Conservation (phyloP, 148 eudicot species). For the Fagopyrum tataricum region DNA sequence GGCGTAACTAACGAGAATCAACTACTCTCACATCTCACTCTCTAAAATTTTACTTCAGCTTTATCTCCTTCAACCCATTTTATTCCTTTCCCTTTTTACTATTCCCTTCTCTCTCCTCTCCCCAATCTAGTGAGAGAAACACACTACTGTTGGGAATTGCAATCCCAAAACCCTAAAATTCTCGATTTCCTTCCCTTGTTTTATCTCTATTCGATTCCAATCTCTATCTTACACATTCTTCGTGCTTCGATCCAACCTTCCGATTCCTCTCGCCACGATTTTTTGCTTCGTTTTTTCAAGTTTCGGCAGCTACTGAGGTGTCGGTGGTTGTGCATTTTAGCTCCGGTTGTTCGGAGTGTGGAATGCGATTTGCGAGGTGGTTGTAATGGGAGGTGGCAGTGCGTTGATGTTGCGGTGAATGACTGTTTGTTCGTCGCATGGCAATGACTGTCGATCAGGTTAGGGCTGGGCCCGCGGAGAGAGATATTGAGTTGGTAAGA, state of each 20-base stretch:
- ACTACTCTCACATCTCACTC: background rate
- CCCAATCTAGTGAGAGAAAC: background rate
- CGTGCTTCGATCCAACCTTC: conserved; percentile 2
- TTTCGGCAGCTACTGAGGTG: conserved; percentile 1
- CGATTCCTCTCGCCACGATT: background rate
- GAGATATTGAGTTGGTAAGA: conserved; percentile 39
- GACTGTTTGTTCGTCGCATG: conserved; percentile 5
- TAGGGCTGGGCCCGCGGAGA: conserved; percentile 33
- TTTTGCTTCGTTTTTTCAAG: background rate
- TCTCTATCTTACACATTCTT: background rate
- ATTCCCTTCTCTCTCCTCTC: background rate
- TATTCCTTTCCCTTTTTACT: background rate
- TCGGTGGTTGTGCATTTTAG: background rate
- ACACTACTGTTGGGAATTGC: conserved; percentile 7
- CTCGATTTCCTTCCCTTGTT: conserved; percentile 1
- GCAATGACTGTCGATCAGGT: conserved; percentile 31
- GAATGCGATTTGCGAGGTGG: conserved; percentile 4
- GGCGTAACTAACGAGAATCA: conserved; percentile 4
- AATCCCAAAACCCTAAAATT: conserved; percentile 4
- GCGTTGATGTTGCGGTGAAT: conserved; percentile 19
- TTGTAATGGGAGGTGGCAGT: background rate
- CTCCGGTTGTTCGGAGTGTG: background rate
- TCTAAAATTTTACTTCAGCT: background rate
- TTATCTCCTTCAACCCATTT: background rate
- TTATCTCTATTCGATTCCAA: background rate